Evolutionary conservation across 352 stramenopile genomes (phyloP).

Genomic region (Globisporangium apiculatum): DNA sequence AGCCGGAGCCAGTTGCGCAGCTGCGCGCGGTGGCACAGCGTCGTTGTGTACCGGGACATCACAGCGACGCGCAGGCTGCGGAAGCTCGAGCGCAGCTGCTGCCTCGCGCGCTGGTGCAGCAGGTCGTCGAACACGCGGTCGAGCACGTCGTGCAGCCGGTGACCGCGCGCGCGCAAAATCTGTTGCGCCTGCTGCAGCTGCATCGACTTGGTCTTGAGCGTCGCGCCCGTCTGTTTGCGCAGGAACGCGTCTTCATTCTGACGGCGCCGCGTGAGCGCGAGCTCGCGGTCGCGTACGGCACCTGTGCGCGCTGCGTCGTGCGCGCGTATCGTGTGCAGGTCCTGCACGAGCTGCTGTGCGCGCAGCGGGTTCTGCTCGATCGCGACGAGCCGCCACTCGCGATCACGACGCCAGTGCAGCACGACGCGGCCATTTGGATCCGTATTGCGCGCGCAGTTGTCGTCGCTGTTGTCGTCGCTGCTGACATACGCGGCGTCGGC

Average conservation of each 20-base stretch:
- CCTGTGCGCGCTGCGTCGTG: slow-evolving; percentile 26
- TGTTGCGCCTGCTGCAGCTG: slow-evolving; percentile 42
- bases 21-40: slow-evolving; percentile 37
- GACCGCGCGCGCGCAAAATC: slow-evolving; percentile 36
- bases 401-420: slow-evolving; percentile 41
- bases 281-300: slow-evolving; percentile 28
- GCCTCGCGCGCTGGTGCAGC: slow-evolving; percentile 26
- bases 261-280: slow-evolving; percentile 27
- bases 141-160: slow-evolving; percentile 54
- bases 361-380: slow-evolving; percentile 32
- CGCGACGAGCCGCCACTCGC: slow-evolving; percentile 34
- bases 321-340: slow-evolving; percentile 23
- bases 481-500: neutral
- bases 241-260: slow-evolving; percentile 37
- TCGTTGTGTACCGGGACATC: slow-evolving; percentile 37
- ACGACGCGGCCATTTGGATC: slow-evolving; percentile 13
- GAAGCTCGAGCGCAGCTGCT: slow-evolving; percentile 49
- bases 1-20: slow-evolving; percentile 59
- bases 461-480: neutral
- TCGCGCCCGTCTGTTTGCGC: slow-evolving; percentile 33
- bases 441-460: neutral
- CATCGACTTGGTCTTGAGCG: slow-evolving; percentile 37
- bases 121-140: slow-evolving; percentile 55
- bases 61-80: slow-evolving; percentile 37
- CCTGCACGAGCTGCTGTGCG: slow-evolving; percentile 24